Evolutionary conservation across 2,329 filamentous ascomycete species (phyloP).

Genomic region (Neocucurbitaria cava): DNA sequence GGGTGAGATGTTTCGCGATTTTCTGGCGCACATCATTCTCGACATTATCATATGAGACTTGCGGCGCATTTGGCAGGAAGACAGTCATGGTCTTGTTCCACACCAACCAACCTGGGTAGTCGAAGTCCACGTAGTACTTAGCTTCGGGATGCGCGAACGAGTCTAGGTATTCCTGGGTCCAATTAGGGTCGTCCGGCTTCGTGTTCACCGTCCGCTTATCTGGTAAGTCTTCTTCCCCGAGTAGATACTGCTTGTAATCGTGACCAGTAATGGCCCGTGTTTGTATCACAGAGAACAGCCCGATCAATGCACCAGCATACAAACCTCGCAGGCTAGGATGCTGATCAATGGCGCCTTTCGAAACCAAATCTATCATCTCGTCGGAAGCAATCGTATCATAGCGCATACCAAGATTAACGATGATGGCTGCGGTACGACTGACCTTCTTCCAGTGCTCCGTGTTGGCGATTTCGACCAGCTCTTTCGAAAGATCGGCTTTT

Average conservation of each 20-base stretch:
- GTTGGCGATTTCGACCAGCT: slow-evolving; percentile 78
- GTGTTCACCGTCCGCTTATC: slow-evolving; percentile 80
- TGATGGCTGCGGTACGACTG: slow-evolving; percentile 85
- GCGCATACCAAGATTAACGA: slow-evolving; percentile 88
- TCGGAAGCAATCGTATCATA: slow-evolving; percentile 86
- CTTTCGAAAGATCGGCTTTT: slow-evolving; percentile 80
- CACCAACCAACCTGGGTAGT: slow-evolving; percentile 94
- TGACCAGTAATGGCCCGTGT: slow-evolving; percentile 86
- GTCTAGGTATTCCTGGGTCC: slow-evolving; percentile 79
- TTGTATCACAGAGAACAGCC: slow-evolving; percentile 81
- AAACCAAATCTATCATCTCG: slow-evolving; percentile 82
- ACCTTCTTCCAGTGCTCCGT: slow-evolving; percentile 97
- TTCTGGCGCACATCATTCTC: slow-evolving; percentile 77
- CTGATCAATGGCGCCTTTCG: slow-evolving; percentile 83
- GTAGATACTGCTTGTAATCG: slow-evolving; percentile 83
- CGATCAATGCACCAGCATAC: slow-evolving; percentile 80
- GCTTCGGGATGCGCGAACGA: slow-evolving; percentile 79
- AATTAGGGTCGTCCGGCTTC: slow-evolving; percentile 71
- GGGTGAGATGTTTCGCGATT: slow-evolving; percentile 81
- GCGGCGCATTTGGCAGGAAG: slow-evolving; percentile 72
- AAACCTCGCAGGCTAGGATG: slow-evolving; percentile 85
- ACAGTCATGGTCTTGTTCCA: slow-evolving; percentile 90
- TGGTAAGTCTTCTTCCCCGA: slow-evolving; percentile 77
- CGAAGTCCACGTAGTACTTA: slow-evolving; percentile 88
- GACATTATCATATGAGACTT: slow-evolving; percentile 80